Evolutionary conservation across 306 rosid species (phyloP).

Genomic region (Benincasa hispida): DNA sequence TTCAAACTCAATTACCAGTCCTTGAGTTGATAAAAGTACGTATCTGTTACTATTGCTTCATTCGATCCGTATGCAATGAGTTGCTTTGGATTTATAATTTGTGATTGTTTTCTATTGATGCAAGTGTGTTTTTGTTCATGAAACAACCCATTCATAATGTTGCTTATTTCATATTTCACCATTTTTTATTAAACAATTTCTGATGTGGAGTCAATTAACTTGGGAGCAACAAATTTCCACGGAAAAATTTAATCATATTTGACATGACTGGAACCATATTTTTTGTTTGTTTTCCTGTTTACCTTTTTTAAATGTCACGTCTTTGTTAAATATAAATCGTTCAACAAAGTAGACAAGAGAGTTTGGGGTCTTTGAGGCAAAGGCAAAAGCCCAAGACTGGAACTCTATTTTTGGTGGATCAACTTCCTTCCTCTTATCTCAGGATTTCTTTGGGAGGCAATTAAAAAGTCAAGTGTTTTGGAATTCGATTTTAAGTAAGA

Average conservation of each 20-base stretch:
- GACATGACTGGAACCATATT: background rate
- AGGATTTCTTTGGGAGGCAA: no score
- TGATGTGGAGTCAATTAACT: background rate
- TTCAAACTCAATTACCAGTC: conserved; percentile 76
- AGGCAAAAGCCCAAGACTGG: no score
- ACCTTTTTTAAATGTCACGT: background rate
- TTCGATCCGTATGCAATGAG: background rate
- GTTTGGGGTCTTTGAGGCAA: no score
- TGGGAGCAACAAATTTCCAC: background rate
- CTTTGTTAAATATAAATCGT: background rate
- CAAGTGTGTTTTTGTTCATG: background rate
- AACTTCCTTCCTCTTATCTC: no score
- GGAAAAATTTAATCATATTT: no score
- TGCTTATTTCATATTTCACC: background rate
- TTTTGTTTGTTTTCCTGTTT: background rate
- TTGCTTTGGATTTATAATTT: background rate
- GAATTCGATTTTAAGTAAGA: no score
- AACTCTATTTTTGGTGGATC: no score
- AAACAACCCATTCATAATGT: background rate
- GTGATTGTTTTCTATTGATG: background rate
- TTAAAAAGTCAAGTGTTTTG: no score
- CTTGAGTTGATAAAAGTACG: conserved; percentile 81
- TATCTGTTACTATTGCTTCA: conserved; percentile 1
- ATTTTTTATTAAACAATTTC: background rate
- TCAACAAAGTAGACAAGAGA: no score